phyloP scores from a whole-genome alignment of 2,329 filamentous ascomycete genomes.

The Ceratocystis cacaofunesta region DNA sequence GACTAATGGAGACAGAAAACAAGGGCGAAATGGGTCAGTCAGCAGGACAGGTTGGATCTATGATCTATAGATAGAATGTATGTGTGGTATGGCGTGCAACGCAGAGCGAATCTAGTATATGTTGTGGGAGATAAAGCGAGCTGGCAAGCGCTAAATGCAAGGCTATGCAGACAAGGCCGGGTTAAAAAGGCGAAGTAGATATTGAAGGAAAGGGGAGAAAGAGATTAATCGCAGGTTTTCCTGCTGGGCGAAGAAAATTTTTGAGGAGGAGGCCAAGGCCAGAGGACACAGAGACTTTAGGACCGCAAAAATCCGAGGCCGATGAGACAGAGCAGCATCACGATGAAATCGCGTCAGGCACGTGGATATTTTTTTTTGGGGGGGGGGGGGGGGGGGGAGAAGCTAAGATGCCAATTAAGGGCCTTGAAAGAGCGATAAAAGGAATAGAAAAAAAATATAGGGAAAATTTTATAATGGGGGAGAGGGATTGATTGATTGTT shows the following conservation, averaged over 20 bases:
- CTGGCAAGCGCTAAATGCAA: neutral
- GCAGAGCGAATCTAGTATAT: neutral
- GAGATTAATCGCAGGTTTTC: neutral
- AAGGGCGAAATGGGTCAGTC: conserved; percentile 1
- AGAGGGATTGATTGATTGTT: neutral
- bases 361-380: neutral
- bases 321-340: conserved; percentile 2
- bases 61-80: neutral
- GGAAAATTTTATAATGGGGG: neutral
- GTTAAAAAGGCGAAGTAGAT: neutral
- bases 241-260: neutral
- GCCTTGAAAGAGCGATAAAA: neutral
- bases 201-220: neutral
- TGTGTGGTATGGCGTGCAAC: too few species aligned
- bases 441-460: neutral
- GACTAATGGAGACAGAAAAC: conserved; percentile 4
- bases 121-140: neutral
- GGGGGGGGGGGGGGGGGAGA: too few species aligned
- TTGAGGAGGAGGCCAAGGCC: neutral
- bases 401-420: neutral
- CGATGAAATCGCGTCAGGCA: conserved; percentile 4
- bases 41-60: neutral
- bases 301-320: neutral
- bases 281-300: neutral
- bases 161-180: neutral